Evolutionary conservation across 176 grass and related monocot genomes (phyloP).

Genomic region (Aegilops sharonensis): DNA sequence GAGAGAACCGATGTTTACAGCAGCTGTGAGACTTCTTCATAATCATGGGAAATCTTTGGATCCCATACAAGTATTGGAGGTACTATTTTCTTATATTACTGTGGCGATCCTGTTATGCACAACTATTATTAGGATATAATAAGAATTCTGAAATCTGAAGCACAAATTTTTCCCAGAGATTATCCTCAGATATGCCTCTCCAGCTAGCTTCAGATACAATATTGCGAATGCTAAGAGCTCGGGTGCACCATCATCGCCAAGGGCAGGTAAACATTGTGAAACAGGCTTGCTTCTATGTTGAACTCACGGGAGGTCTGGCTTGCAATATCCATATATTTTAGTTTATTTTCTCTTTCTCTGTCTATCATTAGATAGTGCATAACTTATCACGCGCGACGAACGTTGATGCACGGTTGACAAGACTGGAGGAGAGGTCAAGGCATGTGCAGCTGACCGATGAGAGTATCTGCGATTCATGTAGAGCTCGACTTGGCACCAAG

Average conservation of each 20-base stretch:
- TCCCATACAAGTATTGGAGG: constrained; percentile 95
- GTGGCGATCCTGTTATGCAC: neutral
- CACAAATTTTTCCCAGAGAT: constrained; percentile 59
- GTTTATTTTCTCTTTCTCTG: neutral
- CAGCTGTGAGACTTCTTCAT: constrained; percentile 94
- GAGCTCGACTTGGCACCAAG: constrained; percentile 87
- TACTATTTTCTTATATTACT: constrained; percentile 37
- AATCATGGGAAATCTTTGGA: constrained; percentile 95
- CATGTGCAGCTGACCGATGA: constrained; percentile 94
- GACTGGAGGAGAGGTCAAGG: constrained; percentile 95
- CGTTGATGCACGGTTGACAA: constrained; percentile 73
- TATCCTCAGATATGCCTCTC: constrained; percentile 93
- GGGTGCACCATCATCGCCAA: constrained; percentile 92
- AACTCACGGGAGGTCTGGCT: neutral
- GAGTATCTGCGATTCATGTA: constrained; percentile 83
- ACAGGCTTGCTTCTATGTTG: neutral
- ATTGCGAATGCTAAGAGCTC: constrained; percentile 87
- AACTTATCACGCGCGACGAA: constrained; percentile 80
- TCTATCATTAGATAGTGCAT: constrained; percentile 67
- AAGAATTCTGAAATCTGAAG: constrained; percentile 11
- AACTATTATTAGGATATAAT: constrained; percentile 11
- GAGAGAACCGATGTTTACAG: constrained; percentile 92
- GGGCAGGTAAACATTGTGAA: constrained; percentile 59
- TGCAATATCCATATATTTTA: neutral
- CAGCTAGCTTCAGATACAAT: constrained; percentile 91